A percentile compares a stretch with the other conserved stretches of the same genome.
Evolutionary conservation across 2,329 filamentous ascomycete genomes (phyloP).

Genomic region (Drechslerella dactyloides): DNA sequence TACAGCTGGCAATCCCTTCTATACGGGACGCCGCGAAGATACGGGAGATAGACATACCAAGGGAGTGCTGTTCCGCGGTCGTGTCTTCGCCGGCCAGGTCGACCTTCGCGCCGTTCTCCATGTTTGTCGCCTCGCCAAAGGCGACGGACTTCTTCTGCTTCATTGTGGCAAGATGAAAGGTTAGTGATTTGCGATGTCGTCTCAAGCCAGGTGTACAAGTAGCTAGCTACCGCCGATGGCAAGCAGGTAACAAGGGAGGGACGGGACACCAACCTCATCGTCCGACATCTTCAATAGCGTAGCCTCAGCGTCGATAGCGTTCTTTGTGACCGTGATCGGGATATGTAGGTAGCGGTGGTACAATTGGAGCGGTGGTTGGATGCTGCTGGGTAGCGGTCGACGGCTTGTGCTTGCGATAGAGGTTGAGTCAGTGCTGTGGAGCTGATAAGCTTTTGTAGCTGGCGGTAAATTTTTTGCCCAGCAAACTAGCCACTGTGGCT

Average conservation of each 20-base stretch:
- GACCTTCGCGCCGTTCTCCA: constrained; percentile 45
- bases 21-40: not conserved
- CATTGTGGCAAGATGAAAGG: not conserved
- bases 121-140: constrained; percentile 46
- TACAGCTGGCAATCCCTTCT: not conserved
- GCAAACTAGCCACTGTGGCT: constrained; percentile 6
- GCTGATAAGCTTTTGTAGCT: constrained; percentile 50
- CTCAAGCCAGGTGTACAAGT: not conserved
- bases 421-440: constrained; percentile 44
- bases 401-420: not conserved
- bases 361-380: constrained; percentile 25
- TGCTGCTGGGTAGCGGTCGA: constrained; percentile 1
- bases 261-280: constrained; percentile 33
- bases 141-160: constrained; percentile 49
- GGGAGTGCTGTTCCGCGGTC: constrained; percentile 36
- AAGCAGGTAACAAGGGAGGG: constrained; percentile 5
- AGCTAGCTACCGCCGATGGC: not conserved
- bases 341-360: not conserved
- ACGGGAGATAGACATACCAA: constrained; percentile 14
- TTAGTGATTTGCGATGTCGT: not conserved
- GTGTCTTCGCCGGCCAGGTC: constrained; percentile 16
- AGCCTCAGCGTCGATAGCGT: constrained; percentile 12
- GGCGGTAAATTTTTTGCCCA: constrained; percentile 48
- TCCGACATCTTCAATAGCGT: constrained; percentile 30
- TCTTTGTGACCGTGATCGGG: not conserved